Evolutionary conservation across 352 stramenopile genomes (phyloP), one percentile per base, ranked within the genome.

Genomic region (Phytopythium kandeliae): DNA sequence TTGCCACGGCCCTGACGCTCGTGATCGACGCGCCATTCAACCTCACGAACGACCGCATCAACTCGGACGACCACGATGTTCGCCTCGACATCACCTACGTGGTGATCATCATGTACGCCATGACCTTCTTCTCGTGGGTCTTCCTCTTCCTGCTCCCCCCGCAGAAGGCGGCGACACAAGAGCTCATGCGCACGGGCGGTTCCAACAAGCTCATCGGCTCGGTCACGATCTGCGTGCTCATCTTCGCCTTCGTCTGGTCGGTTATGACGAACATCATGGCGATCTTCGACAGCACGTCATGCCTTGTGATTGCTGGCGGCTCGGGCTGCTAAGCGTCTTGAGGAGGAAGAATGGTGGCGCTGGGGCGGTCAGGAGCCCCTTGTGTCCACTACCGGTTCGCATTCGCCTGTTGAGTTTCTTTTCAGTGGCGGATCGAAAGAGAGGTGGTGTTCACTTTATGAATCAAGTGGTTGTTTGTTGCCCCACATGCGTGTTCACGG

Each of bases 261-360:
- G 57, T 76, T 10, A 60, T 63, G 57, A 61, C 60, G 22, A 76
- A 76, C 62, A 59, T 76, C 42, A 57, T 73, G 58, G 59, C 58
- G 15, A 75, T 76, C 43, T 76, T 76, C 56, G 62, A 63, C 44
- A 69, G 61, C 57, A 69, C 61, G 3, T 54, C 57, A 19, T 69
- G 57, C 19, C 57, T 69, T 40, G 61, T 69, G 13, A 65, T 69
- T 34, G 61, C 61, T 7, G 57, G 61, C 36, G 61, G 61, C 1
- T 48, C 54, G 24, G 61, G 61, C 5, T 69, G 61, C 34, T 69
- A 67, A 57, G 22, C 16, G 21, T 40, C 16, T 33, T 33, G n/a
- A n/a, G n/a, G n/a, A n/a, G n/a, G n/a, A n/a, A n/a, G n/a, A n/a
- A n/a, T n/a, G n/a, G n/a, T n/a, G n/a, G n/a, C n/a, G n/a, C n/a